Base-by-base conservation (phyloP, 202 grass and related monocot species). In the Setaria italica region DNA sequence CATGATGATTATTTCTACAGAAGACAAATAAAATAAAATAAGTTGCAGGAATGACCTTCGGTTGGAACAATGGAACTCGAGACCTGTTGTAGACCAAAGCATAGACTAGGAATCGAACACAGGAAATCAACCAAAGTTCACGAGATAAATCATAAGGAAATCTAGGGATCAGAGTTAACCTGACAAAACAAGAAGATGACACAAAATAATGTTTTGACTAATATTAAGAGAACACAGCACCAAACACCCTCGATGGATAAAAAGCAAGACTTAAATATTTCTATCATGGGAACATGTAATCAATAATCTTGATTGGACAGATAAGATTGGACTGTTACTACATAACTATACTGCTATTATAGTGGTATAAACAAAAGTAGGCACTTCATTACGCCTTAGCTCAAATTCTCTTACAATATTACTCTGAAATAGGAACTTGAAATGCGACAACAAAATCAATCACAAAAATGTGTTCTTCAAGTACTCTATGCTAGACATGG, bases 401-500 rank as follows among this genome's bases (percentile, higher is more conserved):
- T 76, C 25, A 69, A 84, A 70, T 50, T 65, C 80, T 79, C 60
- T 84, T 89, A 84, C 74, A 88, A 79, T 20, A 87, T 45, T 82
- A 91, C 30, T 50, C 15, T 66, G 54, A 84, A 80, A 56, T 25
- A 10, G 1, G 45, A 84, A 70, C 55, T 56, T 25, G 68, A 89
- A 76, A 83, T 21, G 39, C 10, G 42, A 77, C 77, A 76, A 68
- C 11, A 76, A 1, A 83, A 83, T 68, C 62, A 80, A 14, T 79
- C 25, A 70, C 62, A 83, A 92, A 69, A 79, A 54, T 65, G 12
- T 77, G 46, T 49, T 77, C 56, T 54, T 62, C 34, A 70, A n/a
- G 43, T 64, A 84, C 69, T 75, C 85, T 90, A 90, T 66, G 76
- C 82, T 88, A 84, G 68, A 86, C 57, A 45, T 72, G 86, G 37